These are phyloP conservation scores for Aspergillus carlsbadensis DNA, from an alignment of 495 filamentous ascomycete species.

Conservation along the genomic window DNA sequence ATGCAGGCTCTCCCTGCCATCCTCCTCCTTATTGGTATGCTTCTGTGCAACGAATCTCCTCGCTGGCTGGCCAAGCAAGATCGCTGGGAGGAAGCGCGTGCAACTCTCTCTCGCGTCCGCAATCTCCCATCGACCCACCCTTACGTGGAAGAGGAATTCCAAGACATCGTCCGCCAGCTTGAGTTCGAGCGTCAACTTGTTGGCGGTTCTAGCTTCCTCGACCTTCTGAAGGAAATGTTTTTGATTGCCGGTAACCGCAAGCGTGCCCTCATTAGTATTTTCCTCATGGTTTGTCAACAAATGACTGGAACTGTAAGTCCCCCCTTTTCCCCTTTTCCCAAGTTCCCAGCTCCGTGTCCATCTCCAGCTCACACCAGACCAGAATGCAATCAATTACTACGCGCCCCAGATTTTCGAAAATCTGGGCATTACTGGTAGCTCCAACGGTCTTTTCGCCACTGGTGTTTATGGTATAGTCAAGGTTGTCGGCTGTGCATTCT, in stretches of 20 bases:
- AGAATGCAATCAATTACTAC: conserved; percentile 52
- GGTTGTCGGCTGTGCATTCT: conserved; percentile 57
- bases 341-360: too few relatives aligned
- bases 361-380: too few relatives aligned
- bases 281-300: conserved; percentile 54
- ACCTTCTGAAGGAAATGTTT: conserved; percentile 56
- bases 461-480: conserved; percentile 56
- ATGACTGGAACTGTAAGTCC: conserved; percentile 54
- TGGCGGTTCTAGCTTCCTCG: conserved; percentile 51
- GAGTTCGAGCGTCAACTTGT: conserved; percentile 65
- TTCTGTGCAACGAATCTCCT: conserved; percentile 55
- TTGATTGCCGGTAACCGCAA: conserved; percentile 38
- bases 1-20: conserved; percentile 54
- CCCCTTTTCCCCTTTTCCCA: too few relatives aligned
- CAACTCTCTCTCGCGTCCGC: conserved; percentile 42
- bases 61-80: conserved; percentile 54
- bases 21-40: conserved; percentile 47
- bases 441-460: conserved; percentile 51
- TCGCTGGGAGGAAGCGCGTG: conserved; percentile 44
- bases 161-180: conserved; percentile 66
- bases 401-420: conserved; percentile 62
- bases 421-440: conserved; percentile 45
- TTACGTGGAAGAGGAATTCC: conserved; percentile 53
- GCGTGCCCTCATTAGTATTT: conserved; percentile 43
- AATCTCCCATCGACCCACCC: conserved; percentile 38